Conservation (phyloP, 192 early-diverging fungal species). For the Fimicolochytrium jonesii region DNA sequence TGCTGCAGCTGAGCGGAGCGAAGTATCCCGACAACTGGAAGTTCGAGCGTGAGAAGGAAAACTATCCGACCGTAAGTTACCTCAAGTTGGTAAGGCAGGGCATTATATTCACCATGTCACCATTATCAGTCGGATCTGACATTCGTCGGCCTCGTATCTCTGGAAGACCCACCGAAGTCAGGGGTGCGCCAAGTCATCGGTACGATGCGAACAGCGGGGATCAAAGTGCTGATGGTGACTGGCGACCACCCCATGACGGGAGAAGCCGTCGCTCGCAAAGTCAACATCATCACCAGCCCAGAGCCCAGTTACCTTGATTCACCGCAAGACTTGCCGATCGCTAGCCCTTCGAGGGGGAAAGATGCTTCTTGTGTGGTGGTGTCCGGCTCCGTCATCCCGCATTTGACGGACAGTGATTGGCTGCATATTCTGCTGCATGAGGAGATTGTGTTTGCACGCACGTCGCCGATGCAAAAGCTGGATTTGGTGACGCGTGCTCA, state of each 20-base stretch:
- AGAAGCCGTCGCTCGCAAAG: conserved; percentile 84
- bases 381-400: conserved; percentile 70
- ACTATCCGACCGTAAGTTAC: conserved; percentile 55
- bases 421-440: conserved; percentile 66
- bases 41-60: conserved; percentile 68
- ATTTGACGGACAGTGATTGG: conserved; percentile 77
- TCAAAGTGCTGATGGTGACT: conserved; percentile 95
- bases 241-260: conserved; percentile 94
- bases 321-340: neutral
- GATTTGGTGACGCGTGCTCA: conserved; percentile 90
- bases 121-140: conserved; percentile 33
- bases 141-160: conserved; percentile 79
- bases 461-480: conserved; percentile 89
- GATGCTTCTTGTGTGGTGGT: conserved; percentile 77
- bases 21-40: conserved; percentile 70
- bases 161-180: conserved; percentile 94
- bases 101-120: neutral
- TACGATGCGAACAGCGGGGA: conserved; percentile 78
- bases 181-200: conserved; percentile 90
- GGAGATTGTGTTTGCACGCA: conserved; percentile 92
- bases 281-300: conserved; percentile 55
- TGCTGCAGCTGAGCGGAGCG: conserved; percentile 61
- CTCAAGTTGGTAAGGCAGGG: neutral
- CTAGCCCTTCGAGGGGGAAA: conserved; percentile 23
- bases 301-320: neutral